Base-by-base conservation (phyloP, 305 asterid species). In the Fraxinus paxiana region DNA sequence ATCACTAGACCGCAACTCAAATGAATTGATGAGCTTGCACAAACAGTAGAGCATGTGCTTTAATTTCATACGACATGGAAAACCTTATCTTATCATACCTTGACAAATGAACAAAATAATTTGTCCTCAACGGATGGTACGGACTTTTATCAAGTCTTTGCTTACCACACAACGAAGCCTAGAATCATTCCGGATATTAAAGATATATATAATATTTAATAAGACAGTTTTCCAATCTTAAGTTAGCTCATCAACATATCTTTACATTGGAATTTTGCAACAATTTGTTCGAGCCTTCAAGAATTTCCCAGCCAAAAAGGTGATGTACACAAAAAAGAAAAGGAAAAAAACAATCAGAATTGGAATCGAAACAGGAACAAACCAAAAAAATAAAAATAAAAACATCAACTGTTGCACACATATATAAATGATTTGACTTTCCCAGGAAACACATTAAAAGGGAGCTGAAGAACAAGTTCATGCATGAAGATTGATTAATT, bases 401-500 rank as follows among this genome's bases (percentile, higher is more conserved):
- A 74, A 76, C 41, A 65, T 4, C 37, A 54, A 75, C 18, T 69
- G 75, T 24, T 69, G 76, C 48, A 56, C 46, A 13, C 46, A 75
- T 20, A 35, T 41, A 10, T 51, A 41, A 80, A 80, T 37, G 35
- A 65, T 51, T 51, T 1, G 63, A 51, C 3, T 15, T 51, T 5
- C 24, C 63, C 9, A 0, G 63, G 24, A 77, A 82, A 48, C 41
- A 30, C 75, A 61, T 69, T 13, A 59, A 48, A 20, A 67, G 48
- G 20, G 3, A 51, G 71, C n/a, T 34, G 13, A 33, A 15, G 26
- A 12, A 10, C 72, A 24, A 24, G 72, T 35, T 46, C 0, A 3
- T 5, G 34, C 13, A 48, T 37, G 79, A 59, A 37, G 12, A 71
- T 26, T 69, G 63, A 56, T 83, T 63, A 85, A 85, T 81, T 88